These are phyloP conservation scores for Penicillium sp. DNA, from an alignment of 2,329 filamentous ascomycete species.

Conservation along the genomic window DNA sequence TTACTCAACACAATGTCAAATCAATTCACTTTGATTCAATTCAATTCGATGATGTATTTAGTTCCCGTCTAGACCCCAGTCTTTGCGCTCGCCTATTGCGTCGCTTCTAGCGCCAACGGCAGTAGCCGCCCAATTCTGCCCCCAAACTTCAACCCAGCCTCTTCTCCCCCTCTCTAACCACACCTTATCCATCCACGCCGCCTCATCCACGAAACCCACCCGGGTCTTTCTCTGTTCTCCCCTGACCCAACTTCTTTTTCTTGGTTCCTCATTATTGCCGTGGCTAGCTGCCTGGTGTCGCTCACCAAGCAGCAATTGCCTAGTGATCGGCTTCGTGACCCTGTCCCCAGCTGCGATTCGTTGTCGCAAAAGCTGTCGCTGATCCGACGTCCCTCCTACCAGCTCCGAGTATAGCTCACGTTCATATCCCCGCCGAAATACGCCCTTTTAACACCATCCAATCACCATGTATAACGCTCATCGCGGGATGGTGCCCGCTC, in stretches of 20 bases:
- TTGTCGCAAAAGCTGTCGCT: slow-evolving; percentile 16
- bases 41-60: neutral
- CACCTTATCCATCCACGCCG: neutral
- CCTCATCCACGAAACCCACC: neutral
- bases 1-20: too few species aligned
- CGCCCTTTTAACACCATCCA: neutral
- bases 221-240: neutral
- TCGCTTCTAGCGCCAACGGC: slow-evolving; percentile 7
- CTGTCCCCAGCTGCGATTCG: slow-evolving; percentile 8
- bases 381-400: neutral
- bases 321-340: slow-evolving; percentile 14
- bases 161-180: slow-evolving; percentile 13
- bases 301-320: slow-evolving; percentile 26
- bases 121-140: slow-evolving; percentile 5
- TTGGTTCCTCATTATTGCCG: slow-evolving; percentile 11
- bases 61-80: neutral
- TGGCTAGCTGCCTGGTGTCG: slow-evolving; percentile 25
- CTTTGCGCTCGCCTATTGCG: slow-evolving; percentile 5
- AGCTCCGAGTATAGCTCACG: neutral
- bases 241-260: neutral
- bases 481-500: slow-evolving; percentile 74
- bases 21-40: neutral
- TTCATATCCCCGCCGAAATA: neutral
- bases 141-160: slow-evolving; percentile 26
- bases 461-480: slow-evolving; percentile 78